Base-by-base conservation (phyloP, 2,329 filamentous ascomycete species). In the Fusarium nurragi region DNA sequence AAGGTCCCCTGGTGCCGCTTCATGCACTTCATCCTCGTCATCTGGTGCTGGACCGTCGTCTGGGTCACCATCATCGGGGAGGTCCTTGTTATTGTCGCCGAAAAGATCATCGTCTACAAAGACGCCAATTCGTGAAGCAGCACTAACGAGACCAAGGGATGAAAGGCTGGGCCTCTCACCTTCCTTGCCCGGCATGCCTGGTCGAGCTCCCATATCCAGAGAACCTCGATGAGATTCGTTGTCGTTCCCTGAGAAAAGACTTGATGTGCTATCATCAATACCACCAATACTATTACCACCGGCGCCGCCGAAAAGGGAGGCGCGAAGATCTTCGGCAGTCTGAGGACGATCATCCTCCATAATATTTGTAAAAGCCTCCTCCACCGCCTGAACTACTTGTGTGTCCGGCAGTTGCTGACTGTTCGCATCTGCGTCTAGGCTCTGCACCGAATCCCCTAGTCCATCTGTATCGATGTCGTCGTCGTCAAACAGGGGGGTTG, bases 41-140 rank as follows among this genome's bases (percentile, higher is more conserved):
- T 88, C 86, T 5, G 83, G 81, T 13, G 83, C 81, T 4, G 81
- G 81, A 19, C 82, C 81, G 21, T 83, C 83, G 11, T 88, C 86
- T 1, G 84, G 84, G 57, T 94, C 92, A 47, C 93, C 92, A 49
- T 90, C 88, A 71, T 97, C 93, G 69, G 97, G 94, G 49, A 94
- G 90, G 7, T 94, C 82, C 70, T 89, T 93, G 71, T 92, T 88
- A 72, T 97, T 92, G 65, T 98, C 94, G 3, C 89, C 90, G 74
- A 97, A 98, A 6, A 99, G 85, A 73, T 98, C 93, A 73, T 98
- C 92, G 67, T 97, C 92, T 8, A 92, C 88, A 75, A 99, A 99
- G 3, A 99, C 95, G 2, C 94, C 94, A 58, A 94, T 93, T 21
- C 93, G 89, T 16, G 92, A 93, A 14, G 92, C 91, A 7, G 90